These are phyloP conservation scores for Aspergillus versicolor DNA, from an alignment of 2,329 filamentous ascomycete genomes.

Conservation along the genomic window DNA sequence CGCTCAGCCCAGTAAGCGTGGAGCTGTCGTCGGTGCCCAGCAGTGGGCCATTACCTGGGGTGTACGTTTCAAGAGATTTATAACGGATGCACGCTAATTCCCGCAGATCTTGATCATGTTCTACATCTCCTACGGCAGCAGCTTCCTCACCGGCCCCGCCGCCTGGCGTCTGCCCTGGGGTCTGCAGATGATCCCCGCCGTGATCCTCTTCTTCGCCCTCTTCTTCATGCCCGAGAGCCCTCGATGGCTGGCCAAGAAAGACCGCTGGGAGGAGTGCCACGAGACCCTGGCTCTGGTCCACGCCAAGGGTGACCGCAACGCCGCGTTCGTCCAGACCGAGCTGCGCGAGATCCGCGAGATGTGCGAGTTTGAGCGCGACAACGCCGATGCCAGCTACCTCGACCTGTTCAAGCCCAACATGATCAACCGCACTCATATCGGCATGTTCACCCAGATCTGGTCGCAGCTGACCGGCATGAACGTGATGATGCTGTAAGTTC, in stretches of 20 bases:
- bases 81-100: neutral
- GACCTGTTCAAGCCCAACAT: constrained; percentile 73
- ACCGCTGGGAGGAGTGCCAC: constrained; percentile 57
- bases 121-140: constrained; percentile 61
- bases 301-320: constrained; percentile 63
- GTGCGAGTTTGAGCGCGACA: constrained; percentile 70
- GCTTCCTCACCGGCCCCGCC: constrained; percentile 57
- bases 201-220: constrained; percentile 59
- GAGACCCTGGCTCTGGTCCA: constrained; percentile 58
- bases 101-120: constrained; percentile 65
- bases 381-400: constrained; percentile 67
- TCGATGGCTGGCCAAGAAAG: constrained; percentile 63
- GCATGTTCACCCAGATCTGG: constrained; percentile 73
- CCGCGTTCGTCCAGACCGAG: constrained; percentile 66
- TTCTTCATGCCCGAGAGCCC: constrained; percentile 56
- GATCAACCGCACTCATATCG: constrained; percentile 71
- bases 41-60: constrained; percentile 75
- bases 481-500: constrained; percentile 68
- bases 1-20: constrained; percentile 55
- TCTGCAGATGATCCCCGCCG: constrained; percentile 61
- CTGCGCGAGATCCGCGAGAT: constrained; percentile 71
- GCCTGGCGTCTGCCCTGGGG: constrained; percentile 67
- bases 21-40: constrained; percentile 68
- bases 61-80: neutral
- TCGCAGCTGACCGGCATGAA: constrained; percentile 76